These are phyloP conservation scores for Elsinoe necatrix DNA, from an alignment of 2,329 filamentous ascomycete species.

Conservation along the genomic window DNA sequence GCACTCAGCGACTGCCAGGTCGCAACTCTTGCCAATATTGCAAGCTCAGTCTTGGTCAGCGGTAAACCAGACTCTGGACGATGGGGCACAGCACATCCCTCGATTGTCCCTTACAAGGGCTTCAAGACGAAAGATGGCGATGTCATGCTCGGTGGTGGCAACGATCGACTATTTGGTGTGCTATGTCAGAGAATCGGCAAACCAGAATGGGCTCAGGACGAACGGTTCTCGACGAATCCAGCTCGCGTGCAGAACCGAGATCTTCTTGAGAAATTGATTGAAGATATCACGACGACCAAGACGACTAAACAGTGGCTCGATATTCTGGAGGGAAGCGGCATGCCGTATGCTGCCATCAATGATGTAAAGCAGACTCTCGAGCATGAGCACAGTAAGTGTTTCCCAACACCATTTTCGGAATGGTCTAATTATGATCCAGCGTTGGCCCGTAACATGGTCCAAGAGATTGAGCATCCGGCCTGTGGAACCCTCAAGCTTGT, in stretches of 20 bases:
- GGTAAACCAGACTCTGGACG: constrained; percentile 78
- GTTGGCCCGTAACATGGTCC: constrained; percentile 75
- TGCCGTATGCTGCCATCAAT: constrained; percentile 93
- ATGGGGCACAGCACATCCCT: constrained; percentile 98
- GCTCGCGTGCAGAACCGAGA: constrained; percentile 59
- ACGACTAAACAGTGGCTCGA: constrained; percentile 84
- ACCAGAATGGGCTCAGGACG: constrained; percentile 50
- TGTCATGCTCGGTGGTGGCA: constrained; percentile 56
- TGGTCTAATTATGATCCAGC: constrained; percentile 35
- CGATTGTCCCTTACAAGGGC: constrained; percentile 89
- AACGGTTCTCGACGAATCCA: constrained; percentile 51
- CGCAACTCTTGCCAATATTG: constrained; percentile 89
- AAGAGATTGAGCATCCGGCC: constrained; percentile 70
- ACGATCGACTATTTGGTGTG: constrained; percentile 54
- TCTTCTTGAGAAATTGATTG: constrained; percentile 70
- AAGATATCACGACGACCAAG: constrained; percentile 61
- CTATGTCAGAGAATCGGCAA: constrained; percentile 50
- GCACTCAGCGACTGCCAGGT: constrained; percentile 90
- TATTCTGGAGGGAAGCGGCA: constrained; percentile 76
- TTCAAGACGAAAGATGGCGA: constrained; percentile 59
- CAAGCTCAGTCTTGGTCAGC: constrained; percentile 81
- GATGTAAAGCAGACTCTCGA: constrained; percentile 78
- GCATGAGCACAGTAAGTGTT: constrained; percentile 64
- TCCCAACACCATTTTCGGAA: not conserved
- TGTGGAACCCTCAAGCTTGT: constrained; percentile 86